Evolutionary conservation across 169 alveolate species (phyloP).

Genomic region (Cryptosporidium andersoni): DNA sequence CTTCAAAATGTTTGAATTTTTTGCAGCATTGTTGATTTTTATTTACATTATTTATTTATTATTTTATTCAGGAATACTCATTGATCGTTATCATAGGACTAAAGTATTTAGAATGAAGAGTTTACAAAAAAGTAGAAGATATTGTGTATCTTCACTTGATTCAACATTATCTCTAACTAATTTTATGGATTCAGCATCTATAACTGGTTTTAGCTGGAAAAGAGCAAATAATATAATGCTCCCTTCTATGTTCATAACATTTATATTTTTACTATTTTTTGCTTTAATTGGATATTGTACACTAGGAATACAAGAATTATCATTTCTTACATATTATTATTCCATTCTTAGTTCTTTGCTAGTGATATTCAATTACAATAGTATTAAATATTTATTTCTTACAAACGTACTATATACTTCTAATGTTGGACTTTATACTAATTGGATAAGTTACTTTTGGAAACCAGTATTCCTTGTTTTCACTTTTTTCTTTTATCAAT

Average conservation of each 20-base stretch:
- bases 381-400: slow-evolving; percentile 27
- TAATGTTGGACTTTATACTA: slow-evolving; percentile 9
- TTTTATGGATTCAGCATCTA: slow-evolving; percentile 55
- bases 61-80: slow-evolving; percentile 21
- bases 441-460: slow-evolving; percentile 29
- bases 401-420: slow-evolving; percentile 5
- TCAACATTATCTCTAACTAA: slow-evolving; percentile 37
- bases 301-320: slow-evolving; percentile 41
- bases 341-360: slow-evolving; percentile 41
- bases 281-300: slow-evolving; percentile 46
- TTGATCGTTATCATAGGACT: slow-evolving; percentile 23
- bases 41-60: slow-evolving; percentile 17
- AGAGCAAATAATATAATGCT: slow-evolving; percentile 46
- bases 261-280: slow-evolving; percentile 28
- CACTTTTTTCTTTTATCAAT: slow-evolving; percentile 45
- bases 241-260: slow-evolving; percentile 30
- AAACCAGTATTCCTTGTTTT: slow-evolving; percentile 34
- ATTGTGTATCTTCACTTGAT: slow-evolving; percentile 32
- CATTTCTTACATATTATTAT: slow-evolving; percentile 51
- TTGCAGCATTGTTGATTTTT: slow-evolving; percentile 33
- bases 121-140: slow-evolving; percentile 23
- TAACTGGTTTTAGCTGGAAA: slow-evolving; percentile 64
- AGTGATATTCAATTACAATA: slow-evolving; percentile 38
- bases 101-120: slow-evolving; percentile 25
- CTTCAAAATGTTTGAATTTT: slow-evolving; percentile 27